Conservation (phyloP, 2,329 filamentous ascomycete species). For the Penicillium sp. region DNA sequence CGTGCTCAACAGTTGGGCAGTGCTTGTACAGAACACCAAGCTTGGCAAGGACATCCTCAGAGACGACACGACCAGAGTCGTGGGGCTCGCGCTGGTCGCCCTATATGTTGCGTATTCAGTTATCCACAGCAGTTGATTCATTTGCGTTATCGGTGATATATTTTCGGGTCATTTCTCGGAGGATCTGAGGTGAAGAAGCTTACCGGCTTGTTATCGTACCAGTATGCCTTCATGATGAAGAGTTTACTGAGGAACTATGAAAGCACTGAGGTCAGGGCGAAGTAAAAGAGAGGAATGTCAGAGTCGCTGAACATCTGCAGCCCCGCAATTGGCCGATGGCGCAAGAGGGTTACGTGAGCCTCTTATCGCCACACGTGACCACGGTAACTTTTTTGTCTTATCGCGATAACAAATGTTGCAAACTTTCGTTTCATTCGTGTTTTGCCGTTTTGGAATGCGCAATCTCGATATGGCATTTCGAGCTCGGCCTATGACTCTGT, state of each 20-base stretch:
- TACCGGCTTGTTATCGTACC: constrained; percentile 67
- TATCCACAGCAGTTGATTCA: constrained; percentile 5
- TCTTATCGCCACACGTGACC: constrained; percentile 16
- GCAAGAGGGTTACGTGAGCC: constrained; percentile 20
- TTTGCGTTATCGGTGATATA: constrained; percentile 6
- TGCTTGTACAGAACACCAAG: constrained; percentile 80
- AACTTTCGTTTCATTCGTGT: not conserved
- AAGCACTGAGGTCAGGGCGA: not conserved
- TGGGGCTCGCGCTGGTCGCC: constrained; percentile 92
- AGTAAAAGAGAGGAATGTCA: constrained; percentile 2
- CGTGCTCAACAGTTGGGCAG: constrained; percentile 62
- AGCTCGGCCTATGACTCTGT: constrained; percentile 28
- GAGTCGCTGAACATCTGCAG: constrained; percentile 22
- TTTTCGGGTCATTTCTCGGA: not conserved
- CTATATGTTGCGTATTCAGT: constrained; percentile 47
- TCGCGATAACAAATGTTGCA: constrained; percentile 8
- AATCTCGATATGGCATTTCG: constrained; percentile 34
- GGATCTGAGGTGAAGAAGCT: constrained; percentile 5
- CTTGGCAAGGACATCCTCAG: constrained; percentile 63
- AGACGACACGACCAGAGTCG: constrained; percentile 73
- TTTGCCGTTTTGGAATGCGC: not conserved
- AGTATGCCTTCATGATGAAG: constrained; percentile 66
- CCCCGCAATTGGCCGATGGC: constrained; percentile 36
- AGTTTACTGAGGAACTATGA: not conserved
- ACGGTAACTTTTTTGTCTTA: constrained; percentile 20